Evolutionary conservation across 2,329 filamentous ascomycete species (phyloP).

Genomic region (Fusarium foetens): DNA sequence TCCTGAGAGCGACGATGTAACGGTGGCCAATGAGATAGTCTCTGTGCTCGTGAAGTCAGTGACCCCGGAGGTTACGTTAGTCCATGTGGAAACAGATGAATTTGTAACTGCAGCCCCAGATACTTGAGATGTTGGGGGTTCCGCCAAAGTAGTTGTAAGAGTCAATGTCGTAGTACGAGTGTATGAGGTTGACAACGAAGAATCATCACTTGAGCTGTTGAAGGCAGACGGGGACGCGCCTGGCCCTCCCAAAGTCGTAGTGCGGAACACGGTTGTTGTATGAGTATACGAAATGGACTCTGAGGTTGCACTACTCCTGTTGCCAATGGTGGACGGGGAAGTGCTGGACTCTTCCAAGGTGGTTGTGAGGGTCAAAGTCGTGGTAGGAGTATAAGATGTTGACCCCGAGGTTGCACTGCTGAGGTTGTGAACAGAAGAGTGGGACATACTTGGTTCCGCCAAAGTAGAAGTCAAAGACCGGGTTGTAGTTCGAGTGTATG

Average conservation of each 20-base stretch:
- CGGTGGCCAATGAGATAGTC: conserved; percentile 4
- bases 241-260: neutral
- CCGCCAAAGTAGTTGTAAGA: neutral
- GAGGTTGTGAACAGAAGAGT: conserved; percentile 19
- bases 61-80: conserved; percentile 26
- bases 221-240: neutral
- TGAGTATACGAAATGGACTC: conserved; percentile 4
- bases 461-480: conserved; percentile 5
- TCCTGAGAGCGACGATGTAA: neutral
- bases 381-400: conserved; percentile 17
- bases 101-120: conserved; percentile 25
- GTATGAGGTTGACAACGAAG: neutral
- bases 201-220: neutral
- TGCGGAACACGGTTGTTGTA: conserved; percentile 15
- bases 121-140: conserved; percentile 25
- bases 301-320: conserved; percentile 23
- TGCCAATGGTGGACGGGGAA: conserved; percentile 14
- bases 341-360: conserved; percentile 13
- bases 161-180: conserved; percentile 9
- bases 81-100: conserved; percentile 22
- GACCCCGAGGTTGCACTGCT: conserved; percentile 13
- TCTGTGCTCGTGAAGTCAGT: conserved; percentile 16
- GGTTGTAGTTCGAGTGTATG: conserved; percentile 9
- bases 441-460: conserved; percentile 17
- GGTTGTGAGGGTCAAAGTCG: conserved; percentile 11